A percentile compares a stretch with the other conserved stretches of the same genome.
Evolutionary conservation across 176 grass and related monocot genomes (phyloP).

Genomic region (Bromus sterilis): DNA sequence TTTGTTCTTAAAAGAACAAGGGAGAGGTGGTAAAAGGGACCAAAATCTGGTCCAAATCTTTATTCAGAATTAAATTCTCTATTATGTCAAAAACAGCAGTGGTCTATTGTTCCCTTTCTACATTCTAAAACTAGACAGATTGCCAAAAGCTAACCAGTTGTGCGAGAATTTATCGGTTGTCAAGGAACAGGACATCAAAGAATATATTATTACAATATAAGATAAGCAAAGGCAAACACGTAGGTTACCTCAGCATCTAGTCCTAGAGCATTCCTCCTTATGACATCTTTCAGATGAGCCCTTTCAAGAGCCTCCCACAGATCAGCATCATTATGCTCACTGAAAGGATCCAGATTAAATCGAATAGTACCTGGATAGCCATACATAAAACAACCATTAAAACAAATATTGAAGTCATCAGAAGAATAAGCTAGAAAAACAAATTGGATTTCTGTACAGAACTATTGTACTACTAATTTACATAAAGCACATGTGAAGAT

Average conservation of each 20-base stretch:
- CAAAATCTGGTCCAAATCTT: background rate
- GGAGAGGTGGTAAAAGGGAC: background rate
- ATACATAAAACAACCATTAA: background rate
- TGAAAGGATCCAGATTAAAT: slow-evolving; percentile 98
- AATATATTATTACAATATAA: background rate
- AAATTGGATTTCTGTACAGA: background rate
- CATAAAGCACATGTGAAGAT: background rate
- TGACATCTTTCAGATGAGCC: slow-evolving; percentile 96
- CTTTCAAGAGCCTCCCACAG: slow-evolving; percentile 96
- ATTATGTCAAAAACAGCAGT: background rate
- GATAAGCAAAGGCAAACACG: slow-evolving; percentile 13
- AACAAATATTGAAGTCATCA: background rate
- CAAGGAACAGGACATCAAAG: background rate
- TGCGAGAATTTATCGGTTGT: too few relatives aligned
- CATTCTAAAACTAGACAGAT: background rate
- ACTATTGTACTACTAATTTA: background rate
- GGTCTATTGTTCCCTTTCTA: slow-evolving; percentile 1
- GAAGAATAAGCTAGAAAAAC: background rate
- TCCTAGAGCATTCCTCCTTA: slow-evolving; percentile 81
- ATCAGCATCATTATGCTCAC: slow-evolving; percentile 97
- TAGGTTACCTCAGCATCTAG: slow-evolving; percentile 80
- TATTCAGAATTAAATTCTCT: background rate
- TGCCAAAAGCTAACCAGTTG: background rate
- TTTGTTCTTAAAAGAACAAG: background rate
- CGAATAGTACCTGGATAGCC: slow-evolving; percentile 66